A percentile compares a stretch with the other conserved stretches of the same genome.
Conservation (phyloP, 768 basidiomycete genomes). For the Asterophora parasitica region DNA sequence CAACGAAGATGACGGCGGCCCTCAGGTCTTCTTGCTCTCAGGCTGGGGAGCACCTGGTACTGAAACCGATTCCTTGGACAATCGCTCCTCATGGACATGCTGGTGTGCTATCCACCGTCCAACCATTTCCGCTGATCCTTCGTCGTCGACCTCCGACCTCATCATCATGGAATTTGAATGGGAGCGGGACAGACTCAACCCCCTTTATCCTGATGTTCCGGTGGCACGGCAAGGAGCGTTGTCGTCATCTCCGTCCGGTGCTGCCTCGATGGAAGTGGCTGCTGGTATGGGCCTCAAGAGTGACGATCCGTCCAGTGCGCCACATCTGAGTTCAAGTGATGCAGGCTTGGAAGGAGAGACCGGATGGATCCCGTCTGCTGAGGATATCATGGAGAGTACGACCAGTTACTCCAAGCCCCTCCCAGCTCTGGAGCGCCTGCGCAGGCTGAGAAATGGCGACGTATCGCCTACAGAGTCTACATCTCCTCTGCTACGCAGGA, state of each 20-base stretch:
- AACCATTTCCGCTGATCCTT: slow-evolving; percentile 15
- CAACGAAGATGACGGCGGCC: slow-evolving; percentile 40
- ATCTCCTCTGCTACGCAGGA: slow-evolving; percentile 1
- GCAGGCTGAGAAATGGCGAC: slow-evolving; percentile 36
- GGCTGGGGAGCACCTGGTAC: slow-evolving; percentile 70
- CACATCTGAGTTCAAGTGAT: neutral
- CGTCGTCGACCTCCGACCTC: slow-evolving; percentile 23
- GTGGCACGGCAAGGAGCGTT: neutral
- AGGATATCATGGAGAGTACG: slow-evolving; percentile 68
- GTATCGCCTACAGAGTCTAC: slow-evolving; percentile 4
- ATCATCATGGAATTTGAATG: slow-evolving; percentile 81
- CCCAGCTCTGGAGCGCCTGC: slow-evolving; percentile 63
- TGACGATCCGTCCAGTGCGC: neutral
- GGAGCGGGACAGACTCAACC: slow-evolving; percentile 65
- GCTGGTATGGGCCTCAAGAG: neutral
- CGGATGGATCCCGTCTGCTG: slow-evolving; percentile 43
- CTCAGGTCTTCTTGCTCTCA: slow-evolving; percentile 64
- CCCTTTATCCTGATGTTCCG: slow-evolving; percentile 48
- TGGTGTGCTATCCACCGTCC: slow-evolving; percentile 68
- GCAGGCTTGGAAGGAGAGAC: slow-evolving; percentile 14
- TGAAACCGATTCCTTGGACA: slow-evolving; percentile 23
- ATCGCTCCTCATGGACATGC: slow-evolving; percentile 54
- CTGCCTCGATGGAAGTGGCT: neutral
- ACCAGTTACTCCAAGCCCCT: slow-evolving; percentile 65
- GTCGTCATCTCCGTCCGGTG: neutral